phyloP scores from a whole-genome alignment of 352 stramenopile species.

The Nothophytophthora sp. region DNA sequence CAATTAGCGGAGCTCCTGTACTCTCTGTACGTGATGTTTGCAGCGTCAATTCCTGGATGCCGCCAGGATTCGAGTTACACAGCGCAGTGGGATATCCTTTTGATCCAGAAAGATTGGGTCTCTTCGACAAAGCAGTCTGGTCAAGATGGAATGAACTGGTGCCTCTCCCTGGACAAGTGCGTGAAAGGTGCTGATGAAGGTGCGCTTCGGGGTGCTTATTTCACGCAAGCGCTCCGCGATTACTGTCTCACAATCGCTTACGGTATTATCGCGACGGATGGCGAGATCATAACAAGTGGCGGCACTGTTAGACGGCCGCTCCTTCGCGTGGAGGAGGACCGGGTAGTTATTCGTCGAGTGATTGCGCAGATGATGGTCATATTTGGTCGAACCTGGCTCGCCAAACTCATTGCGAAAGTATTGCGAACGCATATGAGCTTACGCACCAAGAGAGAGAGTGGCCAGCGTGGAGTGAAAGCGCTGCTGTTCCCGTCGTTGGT shows the following conservation, averaged over 20 bases:
- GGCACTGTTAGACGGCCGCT: conserved; percentile 12
- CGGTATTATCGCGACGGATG: conserved; percentile 27
- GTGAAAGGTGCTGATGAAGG: conserved; percentile 2
- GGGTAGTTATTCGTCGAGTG: conserved; percentile 13
- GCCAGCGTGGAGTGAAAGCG: conserved; percentile 22
- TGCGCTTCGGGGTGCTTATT: conserved; percentile 3
- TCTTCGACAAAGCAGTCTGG: not conserved
- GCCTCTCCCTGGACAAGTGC: conserved; percentile 26
- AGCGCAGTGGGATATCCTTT: conserved; percentile 24
- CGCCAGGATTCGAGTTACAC: conserved; percentile 7
- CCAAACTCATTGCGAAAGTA: conserved; percentile 17
- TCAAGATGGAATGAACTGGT: conserved; percentile 31
- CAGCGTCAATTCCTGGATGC: not conserved
- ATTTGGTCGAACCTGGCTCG: conserved; percentile 26
- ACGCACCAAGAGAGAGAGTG: not conserved
- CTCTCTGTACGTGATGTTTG: conserved; percentile 30
- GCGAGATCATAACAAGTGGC: conserved; percentile 39
- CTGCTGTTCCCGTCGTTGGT: conserved; percentile 43
- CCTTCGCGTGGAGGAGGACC: conserved; percentile 18
- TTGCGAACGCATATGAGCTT: conserved; percentile 21
- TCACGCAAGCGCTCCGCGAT: conserved; percentile 23
- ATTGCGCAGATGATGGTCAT: conserved; percentile 25
- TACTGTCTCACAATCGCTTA: conserved; percentile 31
- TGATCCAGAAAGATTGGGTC: conserved; percentile 1
- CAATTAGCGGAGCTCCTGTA: conserved; percentile 19